Evolutionary conservation across 768 basidiomycete species (phyloP).

Genomic region (Cyclocybe aegerita): DNA sequence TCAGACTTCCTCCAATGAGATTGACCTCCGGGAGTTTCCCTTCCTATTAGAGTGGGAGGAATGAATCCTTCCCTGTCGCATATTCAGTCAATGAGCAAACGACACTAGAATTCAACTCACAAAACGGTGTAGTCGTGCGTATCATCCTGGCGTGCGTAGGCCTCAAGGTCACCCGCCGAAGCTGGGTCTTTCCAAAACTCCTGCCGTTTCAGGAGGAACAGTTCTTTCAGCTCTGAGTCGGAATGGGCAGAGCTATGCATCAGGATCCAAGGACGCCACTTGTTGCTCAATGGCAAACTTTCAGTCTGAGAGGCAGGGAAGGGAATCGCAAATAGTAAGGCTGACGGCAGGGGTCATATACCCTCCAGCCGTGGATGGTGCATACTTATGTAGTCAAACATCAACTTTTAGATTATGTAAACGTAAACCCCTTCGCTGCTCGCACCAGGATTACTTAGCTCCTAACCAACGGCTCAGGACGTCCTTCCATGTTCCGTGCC

Average conservation of each 20-base stretch:
- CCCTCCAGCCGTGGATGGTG: no score
- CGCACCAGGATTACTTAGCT: no score
- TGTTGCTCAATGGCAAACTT: no score
- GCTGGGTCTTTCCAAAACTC: slow-evolving; percentile 3
- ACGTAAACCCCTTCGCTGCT: no score
- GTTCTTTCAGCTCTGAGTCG: neutral
- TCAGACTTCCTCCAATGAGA: slow-evolving; percentile 6
- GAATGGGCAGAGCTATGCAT: neutral
- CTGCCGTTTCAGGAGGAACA: slow-evolving; percentile 4
- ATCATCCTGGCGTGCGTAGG: slow-evolving; percentile 3
- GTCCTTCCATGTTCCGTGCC: no score
- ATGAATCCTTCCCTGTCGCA: slow-evolving; percentile 8
- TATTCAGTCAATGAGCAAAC: neutral
- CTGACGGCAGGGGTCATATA: no score
- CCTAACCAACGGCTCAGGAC: no score
- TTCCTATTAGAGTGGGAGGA: slow-evolving; percentile 2
- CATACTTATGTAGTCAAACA: no score
- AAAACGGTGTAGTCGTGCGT: slow-evolving; percentile 6
- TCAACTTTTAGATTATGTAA: no score
- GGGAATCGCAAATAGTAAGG: no score
- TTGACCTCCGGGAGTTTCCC: neutral
- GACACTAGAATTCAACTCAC: neutral
- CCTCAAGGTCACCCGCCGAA: slow-evolving; percentile 1
- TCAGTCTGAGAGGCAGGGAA: no score
- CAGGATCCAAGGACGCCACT: no score